Base-by-base conservation (phyloP, 495 filamentous ascomycete genomes). In the Arthonia radiata region DNA sequence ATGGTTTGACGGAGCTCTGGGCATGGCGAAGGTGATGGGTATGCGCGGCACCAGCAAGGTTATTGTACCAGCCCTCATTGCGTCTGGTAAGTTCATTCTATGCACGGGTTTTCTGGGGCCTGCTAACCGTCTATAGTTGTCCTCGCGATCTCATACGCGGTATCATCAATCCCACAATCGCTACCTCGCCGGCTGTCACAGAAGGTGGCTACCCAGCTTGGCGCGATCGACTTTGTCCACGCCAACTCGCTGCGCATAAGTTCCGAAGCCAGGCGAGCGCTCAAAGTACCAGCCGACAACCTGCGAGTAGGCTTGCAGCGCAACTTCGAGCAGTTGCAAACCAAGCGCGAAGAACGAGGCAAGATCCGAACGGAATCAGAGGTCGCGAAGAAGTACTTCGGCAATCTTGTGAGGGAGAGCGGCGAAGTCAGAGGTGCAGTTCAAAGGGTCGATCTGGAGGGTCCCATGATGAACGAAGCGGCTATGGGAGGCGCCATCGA, bases 181-280 rank as follows among this genome's bases (percentile, higher is more conserved):
- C 71, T 97, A 6, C 86, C 86, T 19, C 68, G 71, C 29, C 81
- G 83, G 17, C 65, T 97, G 11, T 73, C 67, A 25, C 59, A 56
- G 44, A 93, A 92, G 52, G 77, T 97, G 39, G 64, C 74, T 6
- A 49, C 61, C 21, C 69, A 72, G 37, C 71, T 97, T 15, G 53
- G 57, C 13, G 57, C 66, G 13, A 67, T 90, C 42, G 86, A 97
- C 52, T 97, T 93, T 44, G 72, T 81, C 7, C 89, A 97, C 48
- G 48, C 61, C 32, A 97, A 97, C 54, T 62, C 75, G 36, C 58
- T 59, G 15, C 74, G 86, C 15, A 82, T 97, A 35, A 68, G 72
- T 5, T 50, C 61, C 26, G 74, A 83, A 25, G 76, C 83, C 16
- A 74, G 83, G 28, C 75, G 79, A 42, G 74, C 90, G 11, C 67